Evolutionary conservation across 169 alveolate species (phyloP), one percentile per base, ranked within the genome.

Genomic region (Babesia gibsoni): DNA sequence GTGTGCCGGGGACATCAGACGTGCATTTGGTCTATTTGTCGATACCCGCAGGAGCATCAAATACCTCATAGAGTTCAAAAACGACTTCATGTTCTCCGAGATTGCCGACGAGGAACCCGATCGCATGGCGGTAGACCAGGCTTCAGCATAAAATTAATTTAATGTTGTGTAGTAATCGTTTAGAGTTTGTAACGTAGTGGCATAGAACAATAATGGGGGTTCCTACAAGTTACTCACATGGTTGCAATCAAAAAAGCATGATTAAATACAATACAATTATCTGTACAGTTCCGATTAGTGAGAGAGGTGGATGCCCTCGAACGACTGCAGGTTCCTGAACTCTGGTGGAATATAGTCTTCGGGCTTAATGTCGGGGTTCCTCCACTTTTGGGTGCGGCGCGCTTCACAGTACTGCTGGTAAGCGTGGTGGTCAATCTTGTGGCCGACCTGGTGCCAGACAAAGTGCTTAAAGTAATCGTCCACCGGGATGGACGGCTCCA

Each of bases 41-140:
- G 99, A 98, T 73, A 95, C 96, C 41, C 95, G 95, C 73, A 87
- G 99, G 73, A 86, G 96, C 57, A 94, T 98, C 43, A 96, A 96
- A 77, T 98, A 94, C 91, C 90, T 98, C 35, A 61, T 78, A 20
- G 96, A 94, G 70, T 93, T 91, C 84, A 91, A 93, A 82, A 85
- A 88, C 65, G 97, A 93, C 64, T 95, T 91, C 84, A 89, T 93
- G 95, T 93, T 93, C 88, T 84, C 91, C 33, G 97, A 95, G 58
- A 30, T 88, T 14, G 36, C 27, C 3, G 59, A 20, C 18, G 58
- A 3, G 36, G 59, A 39, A 10, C 46, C 46, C 20, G 16, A 39
- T 39, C 46, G 46, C 16, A 39, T 39, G 46, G 20, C 46, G 10
- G 46, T 39, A 12, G 46, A 39, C 46, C 20, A 39, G 46, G 46